Base-by-base conservation (phyloP, 108 stramenopile species). In the Stephanodiscus triporus region DNA sequence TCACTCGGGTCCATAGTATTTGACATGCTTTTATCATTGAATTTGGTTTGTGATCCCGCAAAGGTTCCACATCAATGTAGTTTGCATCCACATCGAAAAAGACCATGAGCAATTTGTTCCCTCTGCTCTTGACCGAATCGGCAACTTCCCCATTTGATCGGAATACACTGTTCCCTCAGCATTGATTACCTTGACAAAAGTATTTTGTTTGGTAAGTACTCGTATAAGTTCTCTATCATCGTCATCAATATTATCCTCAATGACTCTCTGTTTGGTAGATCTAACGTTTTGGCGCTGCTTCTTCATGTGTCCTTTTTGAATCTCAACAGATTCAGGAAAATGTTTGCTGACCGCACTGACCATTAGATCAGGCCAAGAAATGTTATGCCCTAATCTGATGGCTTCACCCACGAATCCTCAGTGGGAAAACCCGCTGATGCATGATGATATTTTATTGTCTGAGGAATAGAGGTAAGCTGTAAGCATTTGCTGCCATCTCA, bases 51-150 rank as follows among this genome's bases (percentile, higher is more conserved):
- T n/a, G n/a, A n/a, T n/a, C n/a, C n/a, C n/a, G n/a, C 5, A 70
- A 13, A 32, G 50, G 71, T 54, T 74, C 53, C 2, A 54, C 72
- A 37, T 72, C 71, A 20, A 72, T 72, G 36, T 72, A 72, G 36
- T 72, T 72, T 32, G 61, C 71, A 63, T 73, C 79, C 9, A 61
- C 22, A 20, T 64, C 67, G n/a, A n/a, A 19, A 32, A 48, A 26
- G 1, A 76, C 75, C 67, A 76, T 67, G 3, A 76, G 38, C 26
- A 58, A 60, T 50, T 68, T 59, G 26, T 76, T 23, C 3, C 45
- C 65, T 9, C 57, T 45, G 1, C n/a, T n/a, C 20, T 34, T 1
- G 73, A 74, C 1, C 17, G 59, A 38, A 74, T 36, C 4, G 64
- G 73, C 10, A 66, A 49, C 3, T 11, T 0, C 0, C 64, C 73